Evolutionary conservation across 768 basidiomycete species (phyloP).

Genomic region (Pilatotrama ljubarskyi): DNA sequence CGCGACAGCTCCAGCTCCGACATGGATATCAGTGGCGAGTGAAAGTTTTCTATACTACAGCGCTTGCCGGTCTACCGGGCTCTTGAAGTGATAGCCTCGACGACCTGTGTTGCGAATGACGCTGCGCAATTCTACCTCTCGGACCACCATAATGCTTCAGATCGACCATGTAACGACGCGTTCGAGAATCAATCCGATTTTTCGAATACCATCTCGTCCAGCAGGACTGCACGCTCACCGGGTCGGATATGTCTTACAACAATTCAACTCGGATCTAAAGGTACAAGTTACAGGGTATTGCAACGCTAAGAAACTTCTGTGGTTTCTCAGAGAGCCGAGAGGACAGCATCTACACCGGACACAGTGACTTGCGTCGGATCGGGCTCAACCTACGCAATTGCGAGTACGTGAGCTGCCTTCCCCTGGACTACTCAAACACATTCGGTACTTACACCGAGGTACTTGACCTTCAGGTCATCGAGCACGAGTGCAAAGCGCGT

Average conservation of each 20-base stretch:
- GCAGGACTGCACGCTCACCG: no score
- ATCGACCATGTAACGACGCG: no score
- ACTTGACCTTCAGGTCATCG: constrained; percentile 69
- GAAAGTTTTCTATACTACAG: no score
- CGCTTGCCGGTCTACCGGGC: no score
- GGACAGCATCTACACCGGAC: constrained; percentile 39
- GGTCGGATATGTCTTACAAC: neutral
- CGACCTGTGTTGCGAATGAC: no score
- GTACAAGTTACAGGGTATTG: neutral
- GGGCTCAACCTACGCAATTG: constrained; percentile 29
- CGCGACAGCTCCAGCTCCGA: neutral
- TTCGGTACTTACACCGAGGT: constrained; percentile 40
- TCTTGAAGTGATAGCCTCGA: no score
- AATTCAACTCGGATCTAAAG: neutral
- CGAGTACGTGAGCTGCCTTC: no score
- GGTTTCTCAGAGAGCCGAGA: constrained; percentile 35
- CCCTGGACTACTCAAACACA: neutral
- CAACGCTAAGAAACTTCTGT: neutral
- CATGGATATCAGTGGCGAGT: constrained; percentile 3
- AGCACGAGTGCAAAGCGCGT: constrained; percentile 61
- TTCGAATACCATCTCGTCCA: no score
- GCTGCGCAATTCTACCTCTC: no score
- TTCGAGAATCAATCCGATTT: no score
- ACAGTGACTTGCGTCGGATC: constrained; percentile 33
- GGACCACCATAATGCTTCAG: no score